A percentile compares a stretch with the other conserved stretches of the same genome.
Evolutionary conservation across 108 stramenopile species (phyloP).

Genomic region (Poteriospumella lacustris): DNA sequence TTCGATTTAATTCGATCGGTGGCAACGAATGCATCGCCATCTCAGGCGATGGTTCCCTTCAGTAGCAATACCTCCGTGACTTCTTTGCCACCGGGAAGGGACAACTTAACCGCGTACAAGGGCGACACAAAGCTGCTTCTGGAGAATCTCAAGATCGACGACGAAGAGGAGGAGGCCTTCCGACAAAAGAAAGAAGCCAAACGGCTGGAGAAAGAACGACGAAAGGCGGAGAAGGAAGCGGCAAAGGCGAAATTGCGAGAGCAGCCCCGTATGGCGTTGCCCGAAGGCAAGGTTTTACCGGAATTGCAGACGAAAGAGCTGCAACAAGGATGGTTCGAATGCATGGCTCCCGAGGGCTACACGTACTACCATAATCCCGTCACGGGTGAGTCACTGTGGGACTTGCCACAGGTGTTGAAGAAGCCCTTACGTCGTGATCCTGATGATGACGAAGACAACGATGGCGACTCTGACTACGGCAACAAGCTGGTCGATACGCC

Average conservation of each 20-base stretch:
- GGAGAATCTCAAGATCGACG: neutral
- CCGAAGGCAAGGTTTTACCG: neutral
- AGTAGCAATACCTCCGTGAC: too few relatives aligned
- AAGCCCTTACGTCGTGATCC: neutral
- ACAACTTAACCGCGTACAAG: neutral
- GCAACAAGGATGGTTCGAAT: conserved; percentile 12
- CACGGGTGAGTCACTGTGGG: conserved; percentile 11
- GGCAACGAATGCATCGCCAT: too few relatives aligned
- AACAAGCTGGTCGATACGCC: neutral
- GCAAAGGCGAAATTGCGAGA: neutral
- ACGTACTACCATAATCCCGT: neutral
- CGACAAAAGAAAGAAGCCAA: neutral
- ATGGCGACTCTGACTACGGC: too few relatives aligned
- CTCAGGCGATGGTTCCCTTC: too few relatives aligned
- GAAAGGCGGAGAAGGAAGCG: neutral
- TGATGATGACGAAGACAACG: neutral
- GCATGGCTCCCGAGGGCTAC: neutral
- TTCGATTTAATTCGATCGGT: too few relatives aligned
- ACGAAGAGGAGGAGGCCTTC: neutral
- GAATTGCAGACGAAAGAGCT: neutral
- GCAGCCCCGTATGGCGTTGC: neutral
- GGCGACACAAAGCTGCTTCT: neutral
- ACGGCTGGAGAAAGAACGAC: neutral
- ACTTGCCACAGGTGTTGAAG: neutral
- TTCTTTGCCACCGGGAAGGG: too few relatives aligned